phyloP scores from a whole-genome alignment of 2,329 filamentous ascomycete genomes.

The Lecanosticta acicola region DNA sequence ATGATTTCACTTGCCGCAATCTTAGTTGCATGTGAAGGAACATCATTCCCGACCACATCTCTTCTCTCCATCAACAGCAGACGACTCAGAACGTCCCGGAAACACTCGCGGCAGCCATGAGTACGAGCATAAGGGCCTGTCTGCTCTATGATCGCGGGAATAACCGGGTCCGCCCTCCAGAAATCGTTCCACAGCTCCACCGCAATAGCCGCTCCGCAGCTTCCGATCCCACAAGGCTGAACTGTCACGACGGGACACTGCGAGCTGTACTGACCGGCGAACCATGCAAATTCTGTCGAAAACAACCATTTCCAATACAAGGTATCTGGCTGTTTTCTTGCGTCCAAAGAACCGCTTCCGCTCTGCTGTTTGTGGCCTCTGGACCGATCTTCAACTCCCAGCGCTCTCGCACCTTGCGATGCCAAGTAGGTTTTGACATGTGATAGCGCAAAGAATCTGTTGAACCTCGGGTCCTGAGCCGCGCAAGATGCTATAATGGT shows the following conservation, averaged over 20 bases:
- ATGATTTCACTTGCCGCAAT: constrained; percentile 5
- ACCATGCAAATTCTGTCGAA: neutral
- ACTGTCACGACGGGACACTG: neutral
- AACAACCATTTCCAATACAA: neutral
- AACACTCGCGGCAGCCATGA: too few relatives aligned
- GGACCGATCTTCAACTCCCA: too few relatives aligned
- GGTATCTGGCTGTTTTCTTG: neutral
- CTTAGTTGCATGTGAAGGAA: constrained; percentile 6
- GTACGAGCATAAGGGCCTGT: too few relatives aligned
- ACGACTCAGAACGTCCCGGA: too few relatives aligned
- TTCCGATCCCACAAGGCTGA: constrained; percentile 4
- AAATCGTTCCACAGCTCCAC: neutral
- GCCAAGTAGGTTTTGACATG: too few relatives aligned
- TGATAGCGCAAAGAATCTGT: too few relatives aligned
- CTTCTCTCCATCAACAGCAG: neutral
- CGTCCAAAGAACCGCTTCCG: too few relatives aligned
- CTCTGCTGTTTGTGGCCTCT: too few relatives aligned
- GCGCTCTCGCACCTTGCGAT: too few relatives aligned
- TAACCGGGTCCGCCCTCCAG: neutral
- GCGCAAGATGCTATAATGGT: too few relatives aligned
- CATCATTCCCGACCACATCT: neutral
- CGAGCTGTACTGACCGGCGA: neutral
- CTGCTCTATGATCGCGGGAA: neutral
- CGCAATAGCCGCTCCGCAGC: constrained; percentile 8
- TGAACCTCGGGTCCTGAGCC: too few relatives aligned